A percentile compares a stretch with the other conserved stretches of the same genome.
phyloP scores from a whole-genome alignment of 306 rosid species.

The Luffa acutangula region DNA sequence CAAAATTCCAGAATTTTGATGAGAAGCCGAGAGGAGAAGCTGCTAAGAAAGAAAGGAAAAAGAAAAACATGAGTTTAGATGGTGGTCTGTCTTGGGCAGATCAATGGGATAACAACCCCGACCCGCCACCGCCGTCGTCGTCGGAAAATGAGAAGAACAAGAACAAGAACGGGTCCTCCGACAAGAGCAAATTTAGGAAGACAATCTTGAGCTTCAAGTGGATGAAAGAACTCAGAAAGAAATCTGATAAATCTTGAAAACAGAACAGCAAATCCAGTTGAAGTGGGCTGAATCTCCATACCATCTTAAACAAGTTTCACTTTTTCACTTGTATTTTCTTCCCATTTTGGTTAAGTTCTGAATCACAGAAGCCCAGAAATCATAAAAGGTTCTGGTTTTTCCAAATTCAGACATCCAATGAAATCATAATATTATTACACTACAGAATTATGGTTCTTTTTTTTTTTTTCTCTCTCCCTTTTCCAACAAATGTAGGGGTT shows the following conservation, averaged over 20 bases:
- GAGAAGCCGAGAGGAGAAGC: not conserved
- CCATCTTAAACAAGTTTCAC: no score
- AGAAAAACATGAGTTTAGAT: conserved; percentile 20
- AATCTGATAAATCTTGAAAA: conserved; percentile 21
- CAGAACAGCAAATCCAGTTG: not conserved
- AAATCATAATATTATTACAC: not conserved
- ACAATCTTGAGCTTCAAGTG: conserved; percentile 29
- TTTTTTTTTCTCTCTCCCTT: not conserved
- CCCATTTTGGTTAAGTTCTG: not conserved
- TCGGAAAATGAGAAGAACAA: conserved; percentile 34
- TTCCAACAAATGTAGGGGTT: not conserved
- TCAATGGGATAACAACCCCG: conserved; percentile 48
- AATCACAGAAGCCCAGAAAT: not conserved
- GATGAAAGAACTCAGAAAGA: conserved; percentile 41
- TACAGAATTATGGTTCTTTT: not conserved
- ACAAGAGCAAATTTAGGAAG: conserved; percentile 24
- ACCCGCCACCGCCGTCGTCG: conserved; percentile 18
- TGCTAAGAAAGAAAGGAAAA: not conserved
- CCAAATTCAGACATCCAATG: not conserved
- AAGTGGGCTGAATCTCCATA: not conserved
- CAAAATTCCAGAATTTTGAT: not conserved
- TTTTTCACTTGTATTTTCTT: not conserved
- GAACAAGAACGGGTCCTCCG: conserved; percentile 22
- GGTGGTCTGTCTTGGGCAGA: conserved; percentile 48
- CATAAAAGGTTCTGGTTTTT: not conserved